A percentile compares a stretch with the other conserved stretches of the same genome.
phyloP scores from a whole-genome alignment of 192 early-diverging fungal species.

The Entomortierella beljakovae region DNA sequence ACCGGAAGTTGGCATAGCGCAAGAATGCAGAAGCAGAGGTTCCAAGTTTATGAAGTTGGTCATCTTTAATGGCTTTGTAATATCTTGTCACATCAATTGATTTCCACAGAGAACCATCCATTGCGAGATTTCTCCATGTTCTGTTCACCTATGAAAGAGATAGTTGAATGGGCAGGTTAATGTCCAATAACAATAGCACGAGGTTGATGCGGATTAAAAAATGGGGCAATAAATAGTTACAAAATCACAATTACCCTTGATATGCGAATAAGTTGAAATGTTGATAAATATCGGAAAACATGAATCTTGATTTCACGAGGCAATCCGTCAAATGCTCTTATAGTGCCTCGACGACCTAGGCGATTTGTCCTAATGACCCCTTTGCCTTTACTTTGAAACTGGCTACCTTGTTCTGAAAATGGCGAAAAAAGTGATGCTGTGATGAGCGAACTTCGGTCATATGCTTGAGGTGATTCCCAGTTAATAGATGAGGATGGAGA shows the following conservation, averaged over 20 bases:
- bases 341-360: neutral
- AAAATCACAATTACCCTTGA: slow-evolving; percentile 29
- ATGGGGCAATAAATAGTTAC: neutral
- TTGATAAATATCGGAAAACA: slow-evolving; percentile 41
- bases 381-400: slow-evolving; percentile 5
- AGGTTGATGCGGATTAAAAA: no score
- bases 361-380: slow-evolving; percentile 17
- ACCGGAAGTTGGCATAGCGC: slow-evolving; percentile 46
- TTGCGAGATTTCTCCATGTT: slow-evolving; percentile 33
- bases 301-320: slow-evolving; percentile 43
- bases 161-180: neutral
- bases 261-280: slow-evolving; percentile 40
- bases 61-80: slow-evolving; percentile 41
- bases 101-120: slow-evolving; percentile 50
- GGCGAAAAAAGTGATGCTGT: neutral
- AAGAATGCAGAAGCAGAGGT: slow-evolving; percentile 34
- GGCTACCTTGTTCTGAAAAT: neutral
- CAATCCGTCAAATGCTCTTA: slow-evolving; percentile 25
- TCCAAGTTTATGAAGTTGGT: slow-evolving; percentile 33
- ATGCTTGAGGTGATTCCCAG: slow-evolving; percentile 24
- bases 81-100: slow-evolving; percentile 30
- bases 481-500: slow-evolving; percentile 26
- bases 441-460: neutral
- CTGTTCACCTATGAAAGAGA: slow-evolving; percentile 25
- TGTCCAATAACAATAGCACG: neutral